Evolutionary conservation across 495 filamentous ascomycete species (phyloP).

Genomic region (Parathielavia hyrcaniae): DNA sequence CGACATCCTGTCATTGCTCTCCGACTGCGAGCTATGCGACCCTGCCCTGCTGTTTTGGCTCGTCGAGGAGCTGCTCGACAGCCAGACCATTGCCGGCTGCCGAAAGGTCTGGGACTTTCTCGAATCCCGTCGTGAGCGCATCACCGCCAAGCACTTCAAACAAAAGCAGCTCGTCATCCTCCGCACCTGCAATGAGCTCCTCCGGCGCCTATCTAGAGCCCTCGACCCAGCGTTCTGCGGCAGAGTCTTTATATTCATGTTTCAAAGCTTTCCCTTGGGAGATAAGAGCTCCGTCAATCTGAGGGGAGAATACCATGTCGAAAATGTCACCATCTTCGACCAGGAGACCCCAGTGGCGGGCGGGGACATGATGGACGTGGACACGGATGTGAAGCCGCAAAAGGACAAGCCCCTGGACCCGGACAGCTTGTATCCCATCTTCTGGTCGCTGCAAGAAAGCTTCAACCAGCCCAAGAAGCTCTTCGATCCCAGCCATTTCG

Average conservation of each 20-base stretch:
- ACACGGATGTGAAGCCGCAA: slow-evolving; percentile 32
- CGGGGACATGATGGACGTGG: slow-evolving; percentile 57
- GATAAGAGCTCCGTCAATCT: slow-evolving; percentile 97
- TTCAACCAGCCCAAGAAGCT: slow-evolving; percentile 85
- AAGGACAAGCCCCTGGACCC: slow-evolving; percentile 47
- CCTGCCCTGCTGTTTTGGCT: slow-evolving; percentile 79
- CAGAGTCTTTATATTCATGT: slow-evolving; percentile 93
- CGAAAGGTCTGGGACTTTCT: slow-evolving; percentile 87
- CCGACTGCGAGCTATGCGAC: slow-evolving; percentile 79
- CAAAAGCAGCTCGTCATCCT: slow-evolving; percentile 84
- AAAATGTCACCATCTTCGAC: slow-evolving; percentile 89
- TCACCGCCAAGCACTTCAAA: slow-evolving; percentile 77
- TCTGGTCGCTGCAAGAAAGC: slow-evolving; percentile 85
- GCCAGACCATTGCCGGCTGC: slow-evolving; percentile 86
- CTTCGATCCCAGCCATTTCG: slow-evolving; percentile 64
- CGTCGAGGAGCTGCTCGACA: slow-evolving; percentile 91
- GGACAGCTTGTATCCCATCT: slow-evolving; percentile 77
- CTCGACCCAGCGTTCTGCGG: slow-evolving; percentile 97
- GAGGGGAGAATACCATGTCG: slow-evolving; percentile 89
- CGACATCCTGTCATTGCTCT: slow-evolving; percentile 79
- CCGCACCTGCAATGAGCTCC: slow-evolving; percentile 87
- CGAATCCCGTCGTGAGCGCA: slow-evolving; percentile 81
- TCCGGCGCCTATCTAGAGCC: slow-evolving; percentile 81
- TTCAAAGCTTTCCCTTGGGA: slow-evolving; percentile 91
- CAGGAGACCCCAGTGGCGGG: slow-evolving; percentile 44